phyloP scores from a whole-genome alignment of 305 asterid species.

The Solanum chacoense region DNA sequence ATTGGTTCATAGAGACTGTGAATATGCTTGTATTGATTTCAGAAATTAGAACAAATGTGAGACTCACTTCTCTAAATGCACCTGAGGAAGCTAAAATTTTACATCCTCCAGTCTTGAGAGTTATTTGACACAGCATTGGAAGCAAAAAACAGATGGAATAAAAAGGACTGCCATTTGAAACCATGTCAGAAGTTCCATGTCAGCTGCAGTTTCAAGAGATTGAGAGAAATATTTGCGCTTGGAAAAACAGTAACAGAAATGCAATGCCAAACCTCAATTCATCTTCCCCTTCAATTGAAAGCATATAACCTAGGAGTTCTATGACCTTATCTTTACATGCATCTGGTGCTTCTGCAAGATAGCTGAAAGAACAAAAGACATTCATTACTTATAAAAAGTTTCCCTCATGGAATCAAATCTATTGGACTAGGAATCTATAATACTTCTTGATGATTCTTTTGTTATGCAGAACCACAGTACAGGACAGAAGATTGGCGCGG shows the following conservation, averaged over 20 bases:
- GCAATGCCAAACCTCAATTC: slow-evolving; percentile 41
- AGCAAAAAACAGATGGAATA: slow-evolving; percentile 67
- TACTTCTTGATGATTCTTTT: not conserved
- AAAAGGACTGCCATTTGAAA: slow-evolving; percentile 41
- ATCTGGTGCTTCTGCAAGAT: slow-evolving; percentile 81
- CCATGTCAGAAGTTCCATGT: not conserved
- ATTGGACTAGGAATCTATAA: not conserved
- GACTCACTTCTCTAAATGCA: slow-evolving; percentile 53
- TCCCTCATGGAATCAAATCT: not conserved
- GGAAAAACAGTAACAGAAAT: slow-evolving; percentile 5
- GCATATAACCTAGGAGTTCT: slow-evolving; percentile 70
- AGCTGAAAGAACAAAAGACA: slow-evolving; percentile 37
- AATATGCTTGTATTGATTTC: not conserved
- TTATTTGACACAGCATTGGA: slow-evolving; percentile 85
- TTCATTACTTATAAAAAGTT: not conserved
- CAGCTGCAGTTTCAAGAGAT: not conserved
- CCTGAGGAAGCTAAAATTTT: slow-evolving; percentile 48
- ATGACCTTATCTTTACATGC: slow-evolving; percentile 68
- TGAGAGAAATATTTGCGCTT: not conserved
- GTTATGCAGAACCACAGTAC: not conserved
- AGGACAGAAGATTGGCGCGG: not conserved
- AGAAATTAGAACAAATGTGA: not conserved
- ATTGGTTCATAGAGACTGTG: not conserved
- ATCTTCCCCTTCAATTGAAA: slow-evolving; percentile 67
- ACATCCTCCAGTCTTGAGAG: slow-evolving; percentile 63